phyloP scores from a whole-genome alignment of 257 asterid genomes.

The Fraxinus quadrangulata region DNA sequence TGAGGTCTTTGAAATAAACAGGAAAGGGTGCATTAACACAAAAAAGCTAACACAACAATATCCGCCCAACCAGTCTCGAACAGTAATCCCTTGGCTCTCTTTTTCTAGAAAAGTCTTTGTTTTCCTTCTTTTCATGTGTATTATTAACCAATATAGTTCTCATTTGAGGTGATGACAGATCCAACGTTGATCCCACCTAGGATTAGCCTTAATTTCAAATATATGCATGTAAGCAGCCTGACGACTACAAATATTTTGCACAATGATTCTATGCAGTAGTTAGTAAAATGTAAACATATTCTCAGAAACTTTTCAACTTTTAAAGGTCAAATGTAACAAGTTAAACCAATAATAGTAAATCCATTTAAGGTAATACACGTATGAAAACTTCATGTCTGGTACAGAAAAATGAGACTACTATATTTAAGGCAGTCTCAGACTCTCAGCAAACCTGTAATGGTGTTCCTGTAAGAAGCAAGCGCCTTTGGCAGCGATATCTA shows the following conservation, averaged over 20 bases:
- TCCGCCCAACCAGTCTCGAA: neutral
- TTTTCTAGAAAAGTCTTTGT: neutral
- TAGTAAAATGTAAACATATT: neutral
- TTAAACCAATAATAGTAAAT: neutral
- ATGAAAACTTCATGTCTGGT: constrained; percentile 13
- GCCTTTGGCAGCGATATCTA: constrained; percentile 99
- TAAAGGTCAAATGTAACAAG: constrained; percentile 9
- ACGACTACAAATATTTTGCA: constrained; percentile 2
- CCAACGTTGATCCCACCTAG: neutral
- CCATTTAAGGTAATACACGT: constrained; percentile 3
- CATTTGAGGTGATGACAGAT: neutral
- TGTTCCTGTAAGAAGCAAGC: constrained; percentile 98
- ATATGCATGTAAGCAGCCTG: neutral
- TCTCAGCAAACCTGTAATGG: constrained; percentile 77
- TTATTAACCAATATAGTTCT: neutral
- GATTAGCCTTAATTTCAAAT: neutral
- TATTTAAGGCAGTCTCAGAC: constrained; percentile 10
- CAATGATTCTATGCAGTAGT: constrained; percentile 12
- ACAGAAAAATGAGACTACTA: constrained; percentile 13
- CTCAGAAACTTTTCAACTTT: constrained; percentile 5
- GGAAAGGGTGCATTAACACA: neutral
- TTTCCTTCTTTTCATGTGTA: constrained; percentile 1
- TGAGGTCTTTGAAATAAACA: neutral
- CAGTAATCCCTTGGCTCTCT: neutral
- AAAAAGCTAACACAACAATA: neutral